These are phyloP conservation scores for Acorus gramineus DNA, from an alignment of 106 monocot species.

Conservation along the genomic window DNA sequence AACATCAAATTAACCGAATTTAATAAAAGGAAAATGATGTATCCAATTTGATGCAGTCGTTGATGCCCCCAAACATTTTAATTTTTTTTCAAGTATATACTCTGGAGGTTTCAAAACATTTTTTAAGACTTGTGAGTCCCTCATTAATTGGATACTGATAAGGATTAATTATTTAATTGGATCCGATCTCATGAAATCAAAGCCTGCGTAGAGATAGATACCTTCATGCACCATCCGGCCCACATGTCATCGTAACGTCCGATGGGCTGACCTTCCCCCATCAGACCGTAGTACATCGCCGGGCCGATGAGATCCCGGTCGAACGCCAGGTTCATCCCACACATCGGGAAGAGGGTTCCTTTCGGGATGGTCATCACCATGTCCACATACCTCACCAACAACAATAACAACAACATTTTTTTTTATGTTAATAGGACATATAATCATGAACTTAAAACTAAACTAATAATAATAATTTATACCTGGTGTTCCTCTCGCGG, in stretches of 20 bases:
- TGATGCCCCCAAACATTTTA: too few species aligned
- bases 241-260: constrained; percentile 42
- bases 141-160: background rate
- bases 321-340: constrained; percentile 37
- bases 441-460: background rate
- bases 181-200: background rate
- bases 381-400: constrained; percentile 25
- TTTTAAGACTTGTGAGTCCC: too few species aligned
- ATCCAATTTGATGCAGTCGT: too few species aligned
- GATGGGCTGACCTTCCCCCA: constrained; percentile 40
- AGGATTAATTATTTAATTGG: too few species aligned
- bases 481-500: constrained; percentile 34
- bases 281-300: constrained; percentile 41
- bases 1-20: too few species aligned
- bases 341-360: constrained; percentile 34
- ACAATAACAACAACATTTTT: too few species aligned
- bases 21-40: too few species aligned
- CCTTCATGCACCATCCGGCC: constrained; percentile 48
- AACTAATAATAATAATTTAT: background rate
- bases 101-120: too few species aligned
- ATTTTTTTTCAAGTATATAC: too few species aligned
- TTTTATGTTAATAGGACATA: background rate
- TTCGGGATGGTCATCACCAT: constrained; percentile 32
- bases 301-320: constrained; percentile 34
- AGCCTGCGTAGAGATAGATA: background rate